Conservation (phyloP, 2,329 filamentous ascomycete species). For the Pseudogymnoascus sp. region DNA sequence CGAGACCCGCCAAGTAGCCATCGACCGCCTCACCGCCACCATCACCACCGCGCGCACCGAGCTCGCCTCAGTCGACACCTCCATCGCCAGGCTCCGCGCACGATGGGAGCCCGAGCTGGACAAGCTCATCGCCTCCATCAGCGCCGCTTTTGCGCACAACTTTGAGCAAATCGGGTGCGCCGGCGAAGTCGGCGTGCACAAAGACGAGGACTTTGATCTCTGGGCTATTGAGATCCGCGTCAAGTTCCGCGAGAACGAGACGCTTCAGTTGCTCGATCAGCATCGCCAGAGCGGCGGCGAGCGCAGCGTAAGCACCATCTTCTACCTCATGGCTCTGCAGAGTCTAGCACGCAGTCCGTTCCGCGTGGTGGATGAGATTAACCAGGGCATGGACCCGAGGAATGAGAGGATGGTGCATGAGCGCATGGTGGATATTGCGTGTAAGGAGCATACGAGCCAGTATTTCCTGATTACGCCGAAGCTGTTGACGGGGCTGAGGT, state of each 20-base stretch:
- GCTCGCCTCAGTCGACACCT: constrained; percentile 45
- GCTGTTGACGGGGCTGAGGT: constrained; percentile 74
- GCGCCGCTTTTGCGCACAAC: constrained; percentile 83
- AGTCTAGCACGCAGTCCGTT: constrained; percentile 90
- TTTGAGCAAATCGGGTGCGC: constrained; percentile 92
- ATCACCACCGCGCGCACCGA: constrained; percentile 45
- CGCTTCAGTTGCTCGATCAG: constrained; percentile 74
- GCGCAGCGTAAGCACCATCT: constrained; percentile 92
- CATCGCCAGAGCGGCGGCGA: constrained; percentile 96
- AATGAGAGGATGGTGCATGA: constrained; percentile 98
- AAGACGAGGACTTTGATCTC: constrained; percentile 85
- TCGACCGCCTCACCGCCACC: constrained; percentile 55
- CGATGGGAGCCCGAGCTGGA: constrained; percentile 83
- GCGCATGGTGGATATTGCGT: constrained; percentile 96
- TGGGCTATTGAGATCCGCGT: constrained; percentile 94
- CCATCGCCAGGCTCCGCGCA: constrained; percentile 58
- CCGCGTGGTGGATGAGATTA: constrained; percentile 98
- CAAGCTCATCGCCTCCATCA: constrained; percentile 69
- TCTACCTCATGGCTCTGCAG: constrained; percentile 97
- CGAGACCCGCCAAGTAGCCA: constrained; percentile 61
- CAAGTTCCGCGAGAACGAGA: constrained; percentile 82
- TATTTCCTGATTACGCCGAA: constrained; percentile 99
- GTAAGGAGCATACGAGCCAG: constrained; percentile 66
- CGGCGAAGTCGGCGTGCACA: constrained; percentile 80
- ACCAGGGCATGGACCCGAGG: constrained; percentile 97